Percentiles rank a stretch among this genome's conserved stretches.
phyloP scores from a whole-genome alignment of 2,329 filamentous ascomycete species.

The Penicillium sp. region DNA sequence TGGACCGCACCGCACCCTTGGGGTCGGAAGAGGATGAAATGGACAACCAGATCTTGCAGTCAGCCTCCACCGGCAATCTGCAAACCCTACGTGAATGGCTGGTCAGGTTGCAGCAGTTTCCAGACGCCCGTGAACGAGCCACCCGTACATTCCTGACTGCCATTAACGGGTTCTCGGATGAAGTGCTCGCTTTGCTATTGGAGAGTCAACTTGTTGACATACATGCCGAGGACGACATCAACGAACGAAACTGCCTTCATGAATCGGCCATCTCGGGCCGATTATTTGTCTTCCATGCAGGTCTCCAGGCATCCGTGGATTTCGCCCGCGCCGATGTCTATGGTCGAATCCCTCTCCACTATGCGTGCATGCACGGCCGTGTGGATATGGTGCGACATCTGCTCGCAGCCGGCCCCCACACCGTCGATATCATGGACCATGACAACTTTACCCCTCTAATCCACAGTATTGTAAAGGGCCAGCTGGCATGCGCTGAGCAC shows the following conservation, averaged over 20 bases:
- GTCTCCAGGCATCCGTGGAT: constrained; percentile 72
- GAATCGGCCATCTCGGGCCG: constrained; percentile 96
- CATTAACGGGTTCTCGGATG: constrained; percentile 78
- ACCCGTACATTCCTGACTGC: constrained; percentile 89
- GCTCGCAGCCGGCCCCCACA: constrained; percentile 66
- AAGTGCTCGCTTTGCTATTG: constrained; percentile 72
- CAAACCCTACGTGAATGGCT: constrained; percentile 78
- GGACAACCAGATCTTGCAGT: constrained; percentile 84
- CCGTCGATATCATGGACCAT: constrained; percentile 85
- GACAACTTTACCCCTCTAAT: constrained; percentile 97
- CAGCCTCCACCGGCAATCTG: constrained; percentile 75
- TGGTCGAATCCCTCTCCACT: constrained; percentile 88
- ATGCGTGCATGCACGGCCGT: constrained; percentile 91
- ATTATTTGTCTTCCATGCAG: constrained; percentile 71
- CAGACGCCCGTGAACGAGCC: constrained; percentile 69
- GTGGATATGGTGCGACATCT: constrained; percentile 78
- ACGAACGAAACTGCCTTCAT: constrained; percentile 92
- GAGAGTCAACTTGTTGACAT: constrained; percentile 82
- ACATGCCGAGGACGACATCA: constrained; percentile 95
- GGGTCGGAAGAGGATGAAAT: constrained; percentile 86
- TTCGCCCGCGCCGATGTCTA: constrained; percentile 86
- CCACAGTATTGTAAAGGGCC: constrained; percentile 87
- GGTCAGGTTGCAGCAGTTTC: constrained; percentile 63
- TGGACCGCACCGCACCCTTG: constrained; percentile 42
- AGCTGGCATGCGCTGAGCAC: constrained; percentile 74